Conservation (phyloP, 1,284 basidiomycete species). For the Cerrena zonata region DNA sequence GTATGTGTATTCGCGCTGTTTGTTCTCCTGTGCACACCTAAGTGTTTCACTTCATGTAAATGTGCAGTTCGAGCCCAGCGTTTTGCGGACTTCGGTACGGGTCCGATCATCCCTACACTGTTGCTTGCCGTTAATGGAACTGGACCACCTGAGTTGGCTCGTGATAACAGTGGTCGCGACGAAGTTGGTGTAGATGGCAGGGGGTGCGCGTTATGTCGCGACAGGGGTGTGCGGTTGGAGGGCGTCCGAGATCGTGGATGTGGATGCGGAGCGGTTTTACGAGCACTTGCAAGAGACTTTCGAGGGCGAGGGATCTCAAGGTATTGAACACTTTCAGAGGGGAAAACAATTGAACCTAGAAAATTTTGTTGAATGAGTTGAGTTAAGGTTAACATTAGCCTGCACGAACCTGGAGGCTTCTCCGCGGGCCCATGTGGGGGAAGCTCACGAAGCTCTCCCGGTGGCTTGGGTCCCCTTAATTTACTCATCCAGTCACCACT, state of each 20-base stretch:
- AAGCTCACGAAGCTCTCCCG: background rate
- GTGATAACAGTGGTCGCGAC: slow-evolving; percentile 34
- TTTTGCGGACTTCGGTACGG: slow-evolving; percentile 43
- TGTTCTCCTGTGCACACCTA: background rate
- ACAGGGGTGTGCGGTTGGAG: slow-evolving; percentile 17
- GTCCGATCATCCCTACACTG: slow-evolving; percentile 26
- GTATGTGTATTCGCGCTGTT: background rate
- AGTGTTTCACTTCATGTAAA: slow-evolving; percentile 56
- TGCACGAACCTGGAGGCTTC: too few species aligned
- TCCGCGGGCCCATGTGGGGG: too few species aligned
- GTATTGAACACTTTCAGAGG: background rate
- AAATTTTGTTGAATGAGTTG: too few species aligned
- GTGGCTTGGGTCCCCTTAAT: slow-evolving; percentile 34
- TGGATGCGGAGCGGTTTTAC: slow-evolving; percentile 9
- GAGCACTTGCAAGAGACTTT: slow-evolving; percentile 12
- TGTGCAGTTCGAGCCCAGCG: slow-evolving; percentile 67
- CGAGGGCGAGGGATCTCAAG: slow-evolving; percentile 10
- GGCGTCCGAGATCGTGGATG: slow-evolving; percentile 21
- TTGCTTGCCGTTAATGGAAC: slow-evolving; percentile 19
- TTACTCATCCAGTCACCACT: slow-evolving; percentile 48
- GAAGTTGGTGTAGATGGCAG: slow-evolving; percentile 13
- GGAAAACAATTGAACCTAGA: background rate
- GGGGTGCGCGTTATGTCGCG: slow-evolving; percentile 15
- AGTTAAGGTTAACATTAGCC: too few species aligned
- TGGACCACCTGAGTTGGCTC: slow-evolving; percentile 42